Evolutionary conservation across 1,284 basidiomycete species (phyloP).

Genomic region (Trametes versicolor): DNA sequence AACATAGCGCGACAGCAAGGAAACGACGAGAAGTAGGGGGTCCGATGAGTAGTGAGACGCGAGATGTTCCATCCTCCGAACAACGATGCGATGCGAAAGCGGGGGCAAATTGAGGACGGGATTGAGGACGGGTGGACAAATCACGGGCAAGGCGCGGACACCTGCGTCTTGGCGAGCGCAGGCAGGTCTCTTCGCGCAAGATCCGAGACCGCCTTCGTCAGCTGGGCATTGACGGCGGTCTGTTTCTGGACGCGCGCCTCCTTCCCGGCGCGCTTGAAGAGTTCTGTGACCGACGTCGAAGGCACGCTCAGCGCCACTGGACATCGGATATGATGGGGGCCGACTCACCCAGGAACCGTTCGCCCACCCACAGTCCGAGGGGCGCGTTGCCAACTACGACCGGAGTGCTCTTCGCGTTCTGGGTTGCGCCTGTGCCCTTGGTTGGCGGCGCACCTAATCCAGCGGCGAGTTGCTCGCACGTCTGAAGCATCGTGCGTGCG

Average conservation of each 20-base stretch:
- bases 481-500: slow-evolving; percentile 68
- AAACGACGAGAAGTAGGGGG: neutral
- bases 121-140: neutral
- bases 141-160: slow-evolving; percentile 8
- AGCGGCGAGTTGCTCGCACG: slow-evolving; percentile 73
- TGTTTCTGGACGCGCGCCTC: slow-evolving; percentile 46
- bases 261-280: slow-evolving; percentile 63
- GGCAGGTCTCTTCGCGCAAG: slow-evolving; percentile 33
- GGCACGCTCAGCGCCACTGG: neutral
- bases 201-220: slow-evolving; percentile 39
- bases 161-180: neutral
- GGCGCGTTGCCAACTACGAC: slow-evolving; percentile 64
- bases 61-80: slow-evolving; percentile 2
- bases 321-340: neutral
- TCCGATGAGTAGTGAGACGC: neutral
- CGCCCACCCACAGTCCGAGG: slow-evolving; percentile 75
- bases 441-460: slow-evolving; percentile 68
- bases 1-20: neutral
- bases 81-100: neutral
- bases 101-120: neutral
- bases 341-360: slow-evolving; percentile 67
- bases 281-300: slow-evolving; percentile 48
- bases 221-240: slow-evolving; percentile 36
- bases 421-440: slow-evolving; percentile 35
- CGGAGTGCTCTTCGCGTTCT: slow-evolving; percentile 31